These are phyloP conservation scores for Sisymbrium altissimum DNA, from an alignment of 345 rosid genomes.

Conservation along the genomic window DNA sequence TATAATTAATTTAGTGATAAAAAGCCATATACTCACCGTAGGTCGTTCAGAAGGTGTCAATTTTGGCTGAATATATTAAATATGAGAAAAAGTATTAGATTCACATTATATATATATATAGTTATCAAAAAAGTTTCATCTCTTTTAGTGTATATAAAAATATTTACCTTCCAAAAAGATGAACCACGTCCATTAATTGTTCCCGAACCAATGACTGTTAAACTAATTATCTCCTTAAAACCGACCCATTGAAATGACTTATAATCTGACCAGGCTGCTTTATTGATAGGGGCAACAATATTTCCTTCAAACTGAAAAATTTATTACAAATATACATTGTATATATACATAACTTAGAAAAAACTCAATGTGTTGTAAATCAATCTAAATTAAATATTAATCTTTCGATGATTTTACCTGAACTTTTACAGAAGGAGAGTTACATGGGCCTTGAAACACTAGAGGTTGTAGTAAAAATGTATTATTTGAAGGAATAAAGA, in stretches of 20 bases:
- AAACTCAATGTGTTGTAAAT: background rate
- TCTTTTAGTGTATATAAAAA: too few relatives aligned
- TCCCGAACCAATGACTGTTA: constrained; percentile 1
- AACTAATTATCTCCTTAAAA: background rate
- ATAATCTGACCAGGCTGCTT: constrained; percentile 6
- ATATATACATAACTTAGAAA: background rate
- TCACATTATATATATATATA: too few relatives aligned
- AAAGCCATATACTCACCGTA: too few relatives aligned
- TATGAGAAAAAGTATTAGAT: too few relatives aligned
- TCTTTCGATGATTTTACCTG: constrained; percentile 33
- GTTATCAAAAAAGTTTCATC: too few relatives aligned
- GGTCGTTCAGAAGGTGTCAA: too few relatives aligned
- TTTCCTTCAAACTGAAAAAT: background rate
- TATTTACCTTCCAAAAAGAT: constrained; percentile 22
- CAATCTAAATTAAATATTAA: background rate
- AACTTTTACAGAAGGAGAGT: constrained; percentile 16
- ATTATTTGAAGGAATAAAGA: constrained; percentile 28
- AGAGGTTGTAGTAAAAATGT: constrained; percentile 44
- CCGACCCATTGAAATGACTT: background rate
- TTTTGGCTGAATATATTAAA: too few relatives aligned
- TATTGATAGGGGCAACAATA: background rate
- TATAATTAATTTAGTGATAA: too few relatives aligned
- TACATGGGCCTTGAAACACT: constrained; percentile 47
- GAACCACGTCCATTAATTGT: constrained; percentile 15
- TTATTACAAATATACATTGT: background rate